Conservation (phyloP, 169 alveolate genomes). For the Plasmodium blacklocki region DNA sequence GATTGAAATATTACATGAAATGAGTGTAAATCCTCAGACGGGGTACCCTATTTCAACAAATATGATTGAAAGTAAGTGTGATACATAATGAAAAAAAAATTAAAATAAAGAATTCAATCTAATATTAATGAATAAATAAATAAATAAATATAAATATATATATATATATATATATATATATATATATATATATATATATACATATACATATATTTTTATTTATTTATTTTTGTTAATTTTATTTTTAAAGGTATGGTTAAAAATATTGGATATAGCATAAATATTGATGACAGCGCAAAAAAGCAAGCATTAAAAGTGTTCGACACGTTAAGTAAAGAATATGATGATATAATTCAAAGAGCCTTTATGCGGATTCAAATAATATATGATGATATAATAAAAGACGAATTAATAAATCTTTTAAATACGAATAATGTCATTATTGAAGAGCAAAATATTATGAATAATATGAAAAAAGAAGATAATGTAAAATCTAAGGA, state of each 20-base stretch:
- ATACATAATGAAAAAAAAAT: no score
- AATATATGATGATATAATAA: constrained; percentile 70
- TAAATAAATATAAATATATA: background rate
- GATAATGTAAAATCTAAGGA: constrained; percentile 8
- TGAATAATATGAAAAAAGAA: constrained; percentile 38
- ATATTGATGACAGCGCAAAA: constrained; percentile 87
- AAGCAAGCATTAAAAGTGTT: constrained; percentile 89
- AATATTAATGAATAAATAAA: background rate
- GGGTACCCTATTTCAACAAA: constrained; percentile 90
- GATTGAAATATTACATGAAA: constrained; percentile 84
- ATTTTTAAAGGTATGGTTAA: constrained; percentile 62
- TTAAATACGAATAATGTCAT: constrained; percentile 66
- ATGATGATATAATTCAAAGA: constrained; percentile 87
- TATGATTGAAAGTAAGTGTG: constrained; percentile 85
- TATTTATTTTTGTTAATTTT: background rate
- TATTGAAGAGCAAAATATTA: constrained; percentile 78
- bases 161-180: constrained; percentile 11
- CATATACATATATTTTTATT: constrained; percentile 2
- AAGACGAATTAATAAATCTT: constrained; percentile 75
- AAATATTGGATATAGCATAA: constrained; percentile 85
- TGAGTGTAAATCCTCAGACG: constrained; percentile 90
- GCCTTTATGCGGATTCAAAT: constrained; percentile 86
- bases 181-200: background rate
- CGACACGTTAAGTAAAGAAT: constrained; percentile 83
- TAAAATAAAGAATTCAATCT: background rate